These are phyloP conservation scores for Ustilago sp. DNA, from an alignment of 1,284 basidiomycete genomes.

Conservation along the genomic window DNA sequence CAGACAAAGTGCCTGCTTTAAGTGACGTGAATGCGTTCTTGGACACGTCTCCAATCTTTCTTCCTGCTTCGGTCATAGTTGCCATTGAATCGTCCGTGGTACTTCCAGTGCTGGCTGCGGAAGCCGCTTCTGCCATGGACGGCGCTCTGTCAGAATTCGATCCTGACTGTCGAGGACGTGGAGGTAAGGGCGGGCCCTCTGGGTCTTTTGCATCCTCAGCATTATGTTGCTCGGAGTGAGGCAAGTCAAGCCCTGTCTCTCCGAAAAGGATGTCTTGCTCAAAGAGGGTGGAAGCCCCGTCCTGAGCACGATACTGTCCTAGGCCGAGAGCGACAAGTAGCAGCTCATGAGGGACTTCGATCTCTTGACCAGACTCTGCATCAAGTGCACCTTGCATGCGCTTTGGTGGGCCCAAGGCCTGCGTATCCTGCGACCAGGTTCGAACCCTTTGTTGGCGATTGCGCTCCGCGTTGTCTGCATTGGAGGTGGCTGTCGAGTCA, in stretches of 20 bases:
- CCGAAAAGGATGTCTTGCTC: constrained; percentile 62
- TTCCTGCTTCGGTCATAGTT: constrained; percentile 31
- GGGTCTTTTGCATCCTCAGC: not conserved
- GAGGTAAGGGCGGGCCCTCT: not conserved
- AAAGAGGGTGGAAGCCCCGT: constrained; percentile 57
- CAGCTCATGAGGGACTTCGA: constrained; percentile 59
- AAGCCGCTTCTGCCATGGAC: not conserved
- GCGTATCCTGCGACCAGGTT: constrained; percentile 18
- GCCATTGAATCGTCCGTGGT: constrained; percentile 18
- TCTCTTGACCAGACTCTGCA: constrained; percentile 32
- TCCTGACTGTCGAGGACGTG: not conserved
- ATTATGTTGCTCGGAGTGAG: constrained; percentile 3
- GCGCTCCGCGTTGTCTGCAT: constrained; percentile 8
- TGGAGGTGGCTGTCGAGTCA: not conserved
- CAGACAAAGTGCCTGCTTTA: constrained; percentile 36
- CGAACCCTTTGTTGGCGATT: constrained; percentile 22
- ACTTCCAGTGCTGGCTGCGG: not conserved
- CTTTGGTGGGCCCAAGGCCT: constrained; percentile 14
- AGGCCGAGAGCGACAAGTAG: constrained; percentile 60
- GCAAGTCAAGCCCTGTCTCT: constrained; percentile 38
- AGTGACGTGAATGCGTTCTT: constrained; percentile 42
- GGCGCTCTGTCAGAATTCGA: not conserved
- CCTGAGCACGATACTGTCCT: constrained; percentile 59
- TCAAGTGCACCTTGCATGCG: constrained; percentile 47
- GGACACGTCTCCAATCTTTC: constrained; percentile 33